Base-by-base conservation (phyloP, 1,139 yeast species). In the Geotrichum reessii region DNA sequence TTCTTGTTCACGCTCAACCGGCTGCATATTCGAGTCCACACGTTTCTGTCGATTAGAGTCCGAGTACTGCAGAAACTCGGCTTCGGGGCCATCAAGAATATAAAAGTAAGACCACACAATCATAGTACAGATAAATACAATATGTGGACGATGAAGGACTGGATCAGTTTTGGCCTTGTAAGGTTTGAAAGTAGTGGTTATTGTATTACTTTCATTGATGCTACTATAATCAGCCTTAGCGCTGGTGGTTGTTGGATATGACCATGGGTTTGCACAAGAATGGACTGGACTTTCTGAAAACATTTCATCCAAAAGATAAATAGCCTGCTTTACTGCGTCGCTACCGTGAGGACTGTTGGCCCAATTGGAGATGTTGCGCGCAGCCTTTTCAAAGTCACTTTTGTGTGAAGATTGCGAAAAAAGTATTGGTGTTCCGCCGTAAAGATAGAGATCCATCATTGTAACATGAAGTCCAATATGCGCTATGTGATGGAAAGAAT, bases 341-440 rank as follows among this genome's bases (percentile, higher is more conserved):
- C 21, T 44, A 17, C 51, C n/a, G n/a, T 50, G 47, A n/a, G 58
- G 58, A n/a, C 47, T 33, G 11, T 12, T 14, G 5, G 55, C 55
- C 58, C 58, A 56, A 11, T 40, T n/a, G 17, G 33, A 22, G 11
- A 56, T 19, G 14, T 33, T 24, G 17, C 40, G 44, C 25, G 19
- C 37, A n/a, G 58, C 42, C 28, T 49, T 31, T 21, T 65, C 67
- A 24, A 37, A 50, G 49, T 60, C 57, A 85, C 69, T 50, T 82
- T 74, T 66, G 84, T 73, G 66, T 27, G 17, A 52, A 17, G 49
- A 6, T 8, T 46, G 52, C 12, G 54, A 50, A 81, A 84, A 61
- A 87, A 84, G 68, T 85, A 88, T 7, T 0, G 95, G 93, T 1
- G 91, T 87, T 1, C 97, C 97, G 5, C 92, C 86, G 69, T 78